Conservation (phyloP, 2,329 filamentous ascomycete genomes). For the Colletotrichum tropicicola region DNA sequence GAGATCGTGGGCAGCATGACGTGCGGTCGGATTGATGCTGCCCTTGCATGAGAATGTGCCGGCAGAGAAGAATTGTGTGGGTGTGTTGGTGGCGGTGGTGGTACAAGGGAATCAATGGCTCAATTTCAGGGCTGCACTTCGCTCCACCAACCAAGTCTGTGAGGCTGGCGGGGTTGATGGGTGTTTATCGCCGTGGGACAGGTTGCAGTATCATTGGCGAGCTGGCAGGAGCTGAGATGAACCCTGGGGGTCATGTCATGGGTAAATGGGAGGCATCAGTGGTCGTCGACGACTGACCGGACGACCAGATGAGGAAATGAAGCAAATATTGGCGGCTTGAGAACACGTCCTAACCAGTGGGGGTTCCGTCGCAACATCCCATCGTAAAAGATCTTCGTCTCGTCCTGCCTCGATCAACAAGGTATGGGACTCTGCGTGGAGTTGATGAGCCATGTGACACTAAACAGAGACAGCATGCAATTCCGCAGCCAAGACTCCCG, state of each 20-base stretch:
- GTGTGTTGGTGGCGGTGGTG: no score
- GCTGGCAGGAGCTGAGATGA: conserved; percentile 18
- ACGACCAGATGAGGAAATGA: not conserved
- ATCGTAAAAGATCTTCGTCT: no score
- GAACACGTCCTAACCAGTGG: no score
- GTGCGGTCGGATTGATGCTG: not conserved
- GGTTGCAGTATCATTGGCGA: conserved; percentile 15
- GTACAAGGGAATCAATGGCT: not conserved
- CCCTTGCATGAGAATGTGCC: not conserved
- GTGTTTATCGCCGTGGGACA: not conserved
- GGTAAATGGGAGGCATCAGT: not conserved
- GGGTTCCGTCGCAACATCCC: no score
- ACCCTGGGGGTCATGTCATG: conserved; percentile 7
- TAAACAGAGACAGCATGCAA: not conserved
- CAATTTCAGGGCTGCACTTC: not conserved
- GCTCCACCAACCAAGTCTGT: not conserved
- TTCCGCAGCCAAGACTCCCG: not conserved
- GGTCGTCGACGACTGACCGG: not conserved
- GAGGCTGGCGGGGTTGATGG: not conserved
- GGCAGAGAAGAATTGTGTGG: not conserved
- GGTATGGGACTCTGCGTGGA: no score
- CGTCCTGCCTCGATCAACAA: no score
- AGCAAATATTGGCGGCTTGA: not conserved
- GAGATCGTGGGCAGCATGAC: not conserved
- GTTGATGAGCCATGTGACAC: no score